Evolutionary conservation across 2,329 filamentous ascomycete genomes (phyloP).

Genomic region (Sarocladium kiliense): DNA sequence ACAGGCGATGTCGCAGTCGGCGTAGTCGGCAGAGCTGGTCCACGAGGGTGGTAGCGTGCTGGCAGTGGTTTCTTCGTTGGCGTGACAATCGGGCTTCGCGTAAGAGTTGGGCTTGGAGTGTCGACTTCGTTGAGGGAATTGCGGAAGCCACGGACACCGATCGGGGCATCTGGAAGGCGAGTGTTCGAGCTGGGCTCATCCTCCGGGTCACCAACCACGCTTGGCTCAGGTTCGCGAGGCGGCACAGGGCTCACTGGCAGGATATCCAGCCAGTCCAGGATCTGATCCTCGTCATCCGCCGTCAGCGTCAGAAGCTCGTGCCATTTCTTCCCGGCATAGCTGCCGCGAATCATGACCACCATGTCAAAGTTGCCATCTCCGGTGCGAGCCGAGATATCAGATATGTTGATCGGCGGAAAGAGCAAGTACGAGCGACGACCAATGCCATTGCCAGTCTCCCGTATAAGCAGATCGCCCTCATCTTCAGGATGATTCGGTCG

Average conservation of each 20-base stretch:
- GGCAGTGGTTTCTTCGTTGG: constrained; percentile 23
- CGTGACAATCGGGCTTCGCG: constrained; percentile 23
- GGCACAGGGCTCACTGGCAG: constrained; percentile 51
- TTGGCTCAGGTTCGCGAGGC: constrained; percentile 32
- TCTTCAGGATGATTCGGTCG: constrained; percentile 62
- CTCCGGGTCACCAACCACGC: constrained; percentile 25
- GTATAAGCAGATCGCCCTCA: constrained; percentile 82
- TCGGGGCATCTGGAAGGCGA: constrained; percentile 22
- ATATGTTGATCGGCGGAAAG: constrained; percentile 78
- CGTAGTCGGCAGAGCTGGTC: constrained; percentile 17
- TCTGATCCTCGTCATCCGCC: constrained; percentile 70
- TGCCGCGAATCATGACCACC: constrained; percentile 80
- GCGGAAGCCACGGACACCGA: constrained; percentile 23
- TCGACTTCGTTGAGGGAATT: constrained; percentile 5
- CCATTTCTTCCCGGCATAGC: constrained; percentile 64
- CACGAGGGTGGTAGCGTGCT: constrained; percentile 19
- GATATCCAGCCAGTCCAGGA: constrained; percentile 82
- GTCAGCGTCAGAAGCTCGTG: constrained; percentile 76
- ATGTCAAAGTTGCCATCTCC: constrained; percentile 68
- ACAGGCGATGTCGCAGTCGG: constrained; percentile 20
- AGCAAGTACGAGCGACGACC: constrained; percentile 72
- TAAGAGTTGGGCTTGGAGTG: constrained; percentile 14
- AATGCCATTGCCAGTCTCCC: constrained; percentile 69
- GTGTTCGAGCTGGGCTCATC: constrained; percentile 17
- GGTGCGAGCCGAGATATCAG: constrained; percentile 71